These are phyloP conservation scores for Fraxinus excelsior DNA, from an alignment of 257 asterid species.

Conservation along the genomic window DNA sequence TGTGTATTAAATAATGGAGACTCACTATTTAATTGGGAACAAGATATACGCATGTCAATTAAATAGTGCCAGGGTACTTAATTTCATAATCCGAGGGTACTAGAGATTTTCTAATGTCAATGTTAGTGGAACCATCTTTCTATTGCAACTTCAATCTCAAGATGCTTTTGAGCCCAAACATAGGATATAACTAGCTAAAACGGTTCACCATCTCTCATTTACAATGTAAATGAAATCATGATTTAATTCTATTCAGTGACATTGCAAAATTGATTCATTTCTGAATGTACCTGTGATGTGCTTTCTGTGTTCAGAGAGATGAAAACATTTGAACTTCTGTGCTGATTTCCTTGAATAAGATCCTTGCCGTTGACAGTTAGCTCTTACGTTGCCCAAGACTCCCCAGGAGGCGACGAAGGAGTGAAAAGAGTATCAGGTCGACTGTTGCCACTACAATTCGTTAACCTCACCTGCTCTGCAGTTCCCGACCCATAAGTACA, in stretches of 20 bases:
- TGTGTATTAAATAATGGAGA: too few species aligned
- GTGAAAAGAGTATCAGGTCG: slow-evolving; percentile 2
- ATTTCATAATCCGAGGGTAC: too few species aligned
- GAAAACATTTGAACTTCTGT: slow-evolving; percentile 1
- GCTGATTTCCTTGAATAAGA: slow-evolving; percentile 22
- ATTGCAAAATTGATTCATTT: slow-evolving; percentile 23
- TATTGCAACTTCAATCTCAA: slow-evolving; percentile 17
- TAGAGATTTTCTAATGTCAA: too few species aligned
- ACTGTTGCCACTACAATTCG: slow-evolving; percentile 37
- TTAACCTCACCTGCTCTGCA: slow-evolving; percentile 72
- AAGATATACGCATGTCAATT: too few species aligned
- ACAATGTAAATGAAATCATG: slow-evolving; percentile 29
- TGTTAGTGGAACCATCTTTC: neutral
- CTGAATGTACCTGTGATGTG: slow-evolving; percentile 13
- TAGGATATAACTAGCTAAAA: slow-evolving; percentile 27
- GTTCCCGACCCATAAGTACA: slow-evolving; percentile 76
- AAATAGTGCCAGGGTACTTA: too few species aligned
- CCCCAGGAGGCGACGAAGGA: neutral
- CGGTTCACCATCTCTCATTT: slow-evolving; percentile 35
- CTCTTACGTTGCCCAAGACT: slow-evolving; percentile 6
- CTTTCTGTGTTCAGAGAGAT: slow-evolving; percentile 4
- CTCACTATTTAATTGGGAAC: too few species aligned
- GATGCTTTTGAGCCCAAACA: slow-evolving; percentile 18
- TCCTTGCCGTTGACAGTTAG: slow-evolving; percentile 14
- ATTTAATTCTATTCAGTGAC: slow-evolving; percentile 26